phyloP scores from a whole-genome alignment of 805 yeast species.

The Pichia occidentalis region DNA sequence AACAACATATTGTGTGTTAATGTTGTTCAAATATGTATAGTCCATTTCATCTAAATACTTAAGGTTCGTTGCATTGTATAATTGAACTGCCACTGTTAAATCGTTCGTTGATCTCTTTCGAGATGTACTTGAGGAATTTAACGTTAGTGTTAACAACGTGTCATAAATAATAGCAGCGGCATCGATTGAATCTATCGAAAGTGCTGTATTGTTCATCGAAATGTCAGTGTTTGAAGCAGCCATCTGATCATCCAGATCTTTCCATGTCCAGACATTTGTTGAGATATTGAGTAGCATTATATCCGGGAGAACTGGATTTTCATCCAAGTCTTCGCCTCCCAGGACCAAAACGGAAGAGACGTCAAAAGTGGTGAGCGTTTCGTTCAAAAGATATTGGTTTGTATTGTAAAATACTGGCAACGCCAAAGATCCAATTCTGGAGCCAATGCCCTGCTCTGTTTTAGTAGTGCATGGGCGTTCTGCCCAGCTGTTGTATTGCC shows the following conservation, averaged over 20 bases:
- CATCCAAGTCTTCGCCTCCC: constrained; percentile 49
- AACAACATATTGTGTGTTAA: constrained; percentile 6
- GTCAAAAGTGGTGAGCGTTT: constrained; percentile 29
- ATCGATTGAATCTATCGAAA: constrained; percentile 25
- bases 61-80: constrained; percentile 37
- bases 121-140: neutral
- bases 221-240: constrained; percentile 20
- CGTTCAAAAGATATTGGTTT: constrained; percentile 18
- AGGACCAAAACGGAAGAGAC: constrained; percentile 43
- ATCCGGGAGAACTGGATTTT: constrained; percentile 35
- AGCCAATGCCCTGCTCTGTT: constrained; percentile 35
- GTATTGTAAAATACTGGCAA: constrained; percentile 44
- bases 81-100: constrained; percentile 29
- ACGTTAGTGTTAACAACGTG: constrained; percentile 40
- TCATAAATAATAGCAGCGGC: constrained; percentile 51
- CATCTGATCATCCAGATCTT: constrained; percentile 24
- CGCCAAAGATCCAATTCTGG: constrained; percentile 47
- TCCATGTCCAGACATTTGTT: constrained; percentile 41
- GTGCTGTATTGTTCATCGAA: constrained; percentile 18
- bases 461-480: constrained; percentile 36
- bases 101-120: constrained; percentile 17
- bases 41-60: constrained; percentile 29
- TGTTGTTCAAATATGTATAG: constrained; percentile 21
- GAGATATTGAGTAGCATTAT: constrained; percentile 35
- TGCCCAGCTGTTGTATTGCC: constrained; percentile 69